Evolutionary conservation across 768 basidiomycete species (phyloP).

Genomic region (Macrolepiota fuliginosa): DNA sequence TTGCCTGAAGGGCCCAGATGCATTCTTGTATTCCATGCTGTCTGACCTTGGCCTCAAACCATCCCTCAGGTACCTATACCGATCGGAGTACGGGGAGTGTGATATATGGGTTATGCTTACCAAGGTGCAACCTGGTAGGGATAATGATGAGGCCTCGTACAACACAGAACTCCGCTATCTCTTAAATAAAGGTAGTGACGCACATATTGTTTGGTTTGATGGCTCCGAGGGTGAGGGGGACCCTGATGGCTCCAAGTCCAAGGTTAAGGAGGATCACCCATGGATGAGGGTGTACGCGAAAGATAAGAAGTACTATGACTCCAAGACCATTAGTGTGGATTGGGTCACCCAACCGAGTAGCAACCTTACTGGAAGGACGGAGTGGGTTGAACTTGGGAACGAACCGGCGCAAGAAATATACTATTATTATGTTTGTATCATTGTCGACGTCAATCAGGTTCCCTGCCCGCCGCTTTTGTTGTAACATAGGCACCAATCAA

Average conservation of each 20-base stretch:
- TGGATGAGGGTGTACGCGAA: background rate
- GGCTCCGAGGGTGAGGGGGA: background rate
- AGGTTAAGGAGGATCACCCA: background rate
- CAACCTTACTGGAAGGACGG: background rate
- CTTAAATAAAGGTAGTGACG: background rate
- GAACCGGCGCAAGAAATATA: background rate
- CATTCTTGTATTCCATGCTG: background rate
- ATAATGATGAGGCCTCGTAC: background rate
- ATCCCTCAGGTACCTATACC: background rate
- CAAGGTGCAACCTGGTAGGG: background rate
- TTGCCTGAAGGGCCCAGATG: background rate
- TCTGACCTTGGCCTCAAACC: background rate
- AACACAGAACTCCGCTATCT: background rate
- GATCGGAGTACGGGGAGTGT: background rate
- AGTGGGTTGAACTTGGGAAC: background rate
- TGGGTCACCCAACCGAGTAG: background rate
- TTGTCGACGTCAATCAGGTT: background rate
- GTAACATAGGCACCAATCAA: too few species aligned
- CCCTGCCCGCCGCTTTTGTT: background rate
- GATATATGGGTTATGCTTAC: background rate
- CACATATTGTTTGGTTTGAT: background rate
- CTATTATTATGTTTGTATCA: background rate
- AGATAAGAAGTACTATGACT: background rate
- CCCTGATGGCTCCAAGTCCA: too few species aligned
- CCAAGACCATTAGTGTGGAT: background rate